A percentile compares a stretch with the other conserved stretches of the same genome.
Evolutionary conservation across 129 eudicot genomes (phyloP).

Genomic region (Artemisia annua): DNA sequence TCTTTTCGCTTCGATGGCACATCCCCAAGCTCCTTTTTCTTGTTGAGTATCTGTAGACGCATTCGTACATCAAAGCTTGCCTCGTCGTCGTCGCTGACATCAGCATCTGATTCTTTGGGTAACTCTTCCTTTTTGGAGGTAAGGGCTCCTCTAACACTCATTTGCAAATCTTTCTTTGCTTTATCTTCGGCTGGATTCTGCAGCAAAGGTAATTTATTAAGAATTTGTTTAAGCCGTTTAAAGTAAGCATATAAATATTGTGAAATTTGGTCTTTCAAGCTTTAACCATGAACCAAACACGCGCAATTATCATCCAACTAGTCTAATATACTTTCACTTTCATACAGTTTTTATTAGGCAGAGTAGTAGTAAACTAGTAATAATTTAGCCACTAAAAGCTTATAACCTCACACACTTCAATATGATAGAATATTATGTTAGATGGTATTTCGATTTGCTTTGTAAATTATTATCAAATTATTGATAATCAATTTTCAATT

Average conservation of each 20-base stretch:
- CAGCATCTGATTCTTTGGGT: constrained; percentile 50
- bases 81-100: constrained; percentile 64
- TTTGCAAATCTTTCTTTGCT: constrained; percentile 58
- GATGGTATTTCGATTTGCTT: neutral
- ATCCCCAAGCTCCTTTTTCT: constrained; percentile 71
- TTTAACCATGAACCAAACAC: neutral
- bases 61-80: constrained; percentile 78
- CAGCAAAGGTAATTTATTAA: constrained; percentile 14
- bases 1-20: constrained; percentile 52
- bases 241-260: neutral
- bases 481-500: too few species aligned
- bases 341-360: constrained; percentile 1
- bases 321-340: constrained; percentile 13
- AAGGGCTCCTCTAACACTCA: constrained; percentile 74
- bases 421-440: neutral
- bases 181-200: constrained; percentile 62
- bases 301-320: neutral
- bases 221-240: neutral
- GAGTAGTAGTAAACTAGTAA: too few species aligned
- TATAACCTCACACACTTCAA: neutral
- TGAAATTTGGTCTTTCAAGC: neutral
- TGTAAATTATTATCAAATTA: neutral
- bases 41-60: constrained; percentile 83
- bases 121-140: constrained; percentile 62
- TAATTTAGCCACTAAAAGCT: neutral